phyloP scores from a whole-genome alignment of 192 early-diverging fungal genomes.

The Rhizophagus sp. region DNA sequence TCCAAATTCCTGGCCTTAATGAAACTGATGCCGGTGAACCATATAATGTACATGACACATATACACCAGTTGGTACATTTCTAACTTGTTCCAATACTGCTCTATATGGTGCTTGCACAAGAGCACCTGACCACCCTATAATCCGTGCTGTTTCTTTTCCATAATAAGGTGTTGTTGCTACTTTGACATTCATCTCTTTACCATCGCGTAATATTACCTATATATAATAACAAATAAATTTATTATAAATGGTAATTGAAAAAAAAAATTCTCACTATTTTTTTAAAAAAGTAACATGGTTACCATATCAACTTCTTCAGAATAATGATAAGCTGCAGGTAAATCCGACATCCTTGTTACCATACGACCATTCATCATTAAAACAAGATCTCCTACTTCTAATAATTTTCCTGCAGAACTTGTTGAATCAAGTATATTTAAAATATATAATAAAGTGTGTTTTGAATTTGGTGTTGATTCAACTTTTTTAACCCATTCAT shows the following conservation, averaged over 20 bases:
- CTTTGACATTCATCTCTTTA: constrained; percentile 60
- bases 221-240: not conserved
- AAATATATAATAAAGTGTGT: constrained; percentile 57
- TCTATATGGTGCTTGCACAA: constrained; percentile 73
- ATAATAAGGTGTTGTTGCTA: constrained; percentile 61
- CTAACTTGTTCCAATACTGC: constrained; percentile 67
- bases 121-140: constrained; percentile 83
- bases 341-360: constrained; percentile 64
- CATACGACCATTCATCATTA: constrained; percentile 65
- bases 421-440: constrained; percentile 59
- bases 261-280: no score
- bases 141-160: constrained; percentile 65
- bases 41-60: constrained; percentile 56
- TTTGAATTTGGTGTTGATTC: constrained; percentile 51
- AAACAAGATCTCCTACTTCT: constrained; percentile 66
- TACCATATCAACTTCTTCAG: constrained; percentile 56
- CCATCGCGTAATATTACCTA: constrained; percentile 72
- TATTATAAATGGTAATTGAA: not conserved
- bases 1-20: constrained; percentile 68
- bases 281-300: constrained; percentile 8
- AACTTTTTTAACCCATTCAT: constrained; percentile 58
- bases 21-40: constrained; percentile 70
- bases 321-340: constrained; percentile 45
- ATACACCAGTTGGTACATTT: constrained; percentile 65
- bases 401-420: constrained; percentile 56